These are phyloP conservation scores for Colletotrichum euphorbiae DNA, from an alignment of 2,329 filamentous ascomycete genomes.

Conservation along the genomic window DNA sequence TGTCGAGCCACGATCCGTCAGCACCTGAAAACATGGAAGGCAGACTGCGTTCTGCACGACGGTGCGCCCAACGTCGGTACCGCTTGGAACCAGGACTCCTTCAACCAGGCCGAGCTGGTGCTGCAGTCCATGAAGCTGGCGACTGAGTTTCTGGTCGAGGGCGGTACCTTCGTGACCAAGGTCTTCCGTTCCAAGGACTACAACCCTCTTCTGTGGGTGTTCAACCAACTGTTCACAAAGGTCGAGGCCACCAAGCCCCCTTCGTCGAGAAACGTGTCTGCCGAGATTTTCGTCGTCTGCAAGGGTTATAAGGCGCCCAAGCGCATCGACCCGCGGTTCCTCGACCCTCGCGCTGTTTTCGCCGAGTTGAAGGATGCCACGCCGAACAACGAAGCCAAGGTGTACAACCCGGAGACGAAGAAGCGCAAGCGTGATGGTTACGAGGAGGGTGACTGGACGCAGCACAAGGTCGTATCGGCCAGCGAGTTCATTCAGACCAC, in stretches of 20 bases:
- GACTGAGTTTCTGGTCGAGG: slow-evolving; percentile 89
- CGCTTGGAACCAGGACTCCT: slow-evolving; percentile 98
- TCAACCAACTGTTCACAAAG: slow-evolving; percentile 94
- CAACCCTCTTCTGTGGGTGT: slow-evolving; percentile 94
- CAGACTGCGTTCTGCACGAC: slow-evolving; percentile 94
- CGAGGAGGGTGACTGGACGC: slow-evolving; percentile 92
- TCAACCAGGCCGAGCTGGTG: slow-evolving; percentile 94
- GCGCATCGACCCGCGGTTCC: slow-evolving; percentile 88
- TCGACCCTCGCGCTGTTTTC: slow-evolving; percentile 91
- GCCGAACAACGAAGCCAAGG: slow-evolving; percentile 96
- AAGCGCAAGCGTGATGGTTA: slow-evolving; percentile 98
- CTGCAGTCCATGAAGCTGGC: slow-evolving; percentile 92
- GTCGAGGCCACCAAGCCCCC: slow-evolving; percentile 98
- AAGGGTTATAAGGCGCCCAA: slow-evolving; percentile 96
- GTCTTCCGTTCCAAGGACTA: slow-evolving; percentile 98
- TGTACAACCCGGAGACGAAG: slow-evolving; percentile 97
- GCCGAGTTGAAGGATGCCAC: slow-evolving; percentile 87
- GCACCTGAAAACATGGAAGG: slow-evolving; percentile 96
- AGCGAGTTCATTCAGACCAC: slow-evolving; percentile 94
- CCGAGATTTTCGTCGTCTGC: slow-evolving; percentile 98
- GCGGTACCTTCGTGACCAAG: slow-evolving; percentile 96
- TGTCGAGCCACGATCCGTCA: slow-evolving; percentile 89
- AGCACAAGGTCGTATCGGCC: slow-evolving; percentile 89
- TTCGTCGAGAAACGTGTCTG: slow-evolving; percentile 93
- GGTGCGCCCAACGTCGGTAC: slow-evolving; percentile 98